Percentiles rank a stretch among this genome's conserved stretches.
Conservation (phyloP, 2,329 filamentous ascomycete species). For the Fusarium torreyae region DNA sequence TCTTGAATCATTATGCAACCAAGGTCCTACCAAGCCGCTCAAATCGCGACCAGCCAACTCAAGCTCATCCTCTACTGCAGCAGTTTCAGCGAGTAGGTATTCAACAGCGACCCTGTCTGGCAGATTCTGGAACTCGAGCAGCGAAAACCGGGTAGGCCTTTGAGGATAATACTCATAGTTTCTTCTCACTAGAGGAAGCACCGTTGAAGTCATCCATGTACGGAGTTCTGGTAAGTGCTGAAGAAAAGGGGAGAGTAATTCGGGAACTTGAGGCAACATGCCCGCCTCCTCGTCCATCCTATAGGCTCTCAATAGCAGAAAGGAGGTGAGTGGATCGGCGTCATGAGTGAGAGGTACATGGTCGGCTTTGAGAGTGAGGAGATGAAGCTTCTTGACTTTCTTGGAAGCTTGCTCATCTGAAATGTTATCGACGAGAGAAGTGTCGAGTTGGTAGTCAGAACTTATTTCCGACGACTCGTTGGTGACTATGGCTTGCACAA, state of each 20-base stretch:
- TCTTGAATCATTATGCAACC: constrained; percentile 76
- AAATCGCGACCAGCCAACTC: constrained; percentile 73
- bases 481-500: constrained; percentile 71
- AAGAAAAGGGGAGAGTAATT: constrained; percentile 79
- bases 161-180: constrained; percentile 79
- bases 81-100: constrained; percentile 73
- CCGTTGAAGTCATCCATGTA: constrained; percentile 77
- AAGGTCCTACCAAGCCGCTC: constrained; percentile 78
- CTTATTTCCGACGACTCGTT: constrained; percentile 60
- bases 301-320: constrained; percentile 77
- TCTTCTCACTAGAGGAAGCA: constrained; percentile 78
- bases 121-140: constrained; percentile 75
- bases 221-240: constrained; percentile 72
- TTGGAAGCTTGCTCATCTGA: constrained; percentile 75
- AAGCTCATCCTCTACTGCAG: constrained; percentile 57
- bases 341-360: constrained; percentile 63
- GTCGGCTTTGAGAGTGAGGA: constrained; percentile 70
- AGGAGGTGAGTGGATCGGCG: constrained; percentile 71
- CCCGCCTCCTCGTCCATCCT: constrained; percentile 80
- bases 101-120: constrained; percentile 72
- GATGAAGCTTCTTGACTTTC: constrained; percentile 73
- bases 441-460: constrained; percentile 66
- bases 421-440: constrained; percentile 69
- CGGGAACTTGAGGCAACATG: constrained; percentile 76
- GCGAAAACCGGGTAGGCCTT: constrained; percentile 63